Evolutionary conservation across 495 filamentous ascomycete species (phyloP), one percentile per base, ranked within the genome.

Genomic region (Talaromyces nanjingensis): DNA sequence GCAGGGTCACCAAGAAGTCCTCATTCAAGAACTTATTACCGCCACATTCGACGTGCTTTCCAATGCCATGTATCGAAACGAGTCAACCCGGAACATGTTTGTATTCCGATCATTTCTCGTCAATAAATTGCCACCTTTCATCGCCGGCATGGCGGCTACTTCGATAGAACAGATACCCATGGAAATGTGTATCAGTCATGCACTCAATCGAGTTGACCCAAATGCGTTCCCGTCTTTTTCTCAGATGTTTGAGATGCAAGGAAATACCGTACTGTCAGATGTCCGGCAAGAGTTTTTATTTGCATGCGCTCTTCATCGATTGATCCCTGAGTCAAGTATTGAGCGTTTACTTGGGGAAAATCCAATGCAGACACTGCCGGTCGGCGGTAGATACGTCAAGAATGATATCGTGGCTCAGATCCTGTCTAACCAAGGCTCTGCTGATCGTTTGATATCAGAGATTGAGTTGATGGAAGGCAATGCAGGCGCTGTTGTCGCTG

Each of bases 381-480:
- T 84, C 55, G 85, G 85, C 47, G 89, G 89, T 3, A 86, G 84
- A 52, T 94, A 93, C 70, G 77, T 84, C 34, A 91, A 91, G 69
- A 88, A 96, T 8, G 81, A 86, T 11, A 77, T 98, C 7, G 82
- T 96, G 7, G 79, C 82, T 42, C 86, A 92, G 65, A 96, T 89
- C 66, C 83, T 85, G 33, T 78, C 80, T 6, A 89, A 94, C 64
- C 83, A 85, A 0, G 89, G 89, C 62, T 83, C 83, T 31, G 84
- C 90, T 0, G 89, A 92, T 66, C 84, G 86, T 63, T 78, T 96
- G 33, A 85, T 96, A 29, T 76, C 75, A 11, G 91, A 96, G 68
- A 81, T 98, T 63, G 92, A 96, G 65, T 88, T 87, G n/a, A 91
- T 96, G 82, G 91, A 96, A 70, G 94, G 94, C 0, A 98, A 98